phyloP scores from a whole-genome alignment of 1,139 yeast species.

The Candida neerlandica region DNA sequence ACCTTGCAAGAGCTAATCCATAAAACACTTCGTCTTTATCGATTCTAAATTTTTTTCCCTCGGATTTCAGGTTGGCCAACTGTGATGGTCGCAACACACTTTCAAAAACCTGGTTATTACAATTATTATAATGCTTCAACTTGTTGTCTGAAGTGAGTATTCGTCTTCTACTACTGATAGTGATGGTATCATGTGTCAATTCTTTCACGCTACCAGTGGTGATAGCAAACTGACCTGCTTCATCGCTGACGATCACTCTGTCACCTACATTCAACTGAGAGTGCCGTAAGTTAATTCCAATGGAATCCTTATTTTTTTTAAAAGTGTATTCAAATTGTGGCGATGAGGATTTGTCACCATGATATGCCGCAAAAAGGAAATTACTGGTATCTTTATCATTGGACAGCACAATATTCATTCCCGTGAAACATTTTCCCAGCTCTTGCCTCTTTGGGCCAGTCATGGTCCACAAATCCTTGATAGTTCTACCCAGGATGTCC shows the following conservation, averaged over 20 bases:
- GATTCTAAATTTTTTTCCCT: constrained; percentile 52
- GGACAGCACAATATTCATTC: constrained; percentile 54
- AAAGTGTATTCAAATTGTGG: constrained; percentile 50
- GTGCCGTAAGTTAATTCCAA: constrained; percentile 12
- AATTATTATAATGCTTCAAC: constrained; percentile 41
- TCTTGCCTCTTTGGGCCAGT: constrained; percentile 63
- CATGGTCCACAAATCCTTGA: constrained; percentile 70
- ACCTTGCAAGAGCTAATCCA: constrained; percentile 77
- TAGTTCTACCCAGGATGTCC: constrained; percentile 51
- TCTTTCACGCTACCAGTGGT: constrained; percentile 60
- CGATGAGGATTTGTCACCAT: constrained; percentile 18
- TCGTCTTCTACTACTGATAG: constrained; percentile 53
- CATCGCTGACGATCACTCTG: constrained; percentile 75
- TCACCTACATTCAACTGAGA: constrained; percentile 56
- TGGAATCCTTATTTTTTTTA: constrained; percentile 11
- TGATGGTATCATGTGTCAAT: constrained; percentile 39
- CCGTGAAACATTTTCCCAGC: constrained; percentile 35
- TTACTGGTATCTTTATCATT: constrained; percentile 18
- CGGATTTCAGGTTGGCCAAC: background rate
- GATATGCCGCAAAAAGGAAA: constrained; percentile 9
- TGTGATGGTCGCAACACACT: constrained; percentile 41
- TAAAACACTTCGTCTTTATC: constrained; percentile 80
- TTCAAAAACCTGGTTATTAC: constrained; percentile 50
- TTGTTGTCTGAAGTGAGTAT: constrained; percentile 49
- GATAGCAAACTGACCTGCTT: constrained; percentile 73